Evolutionary conservation across 805 yeast genomes (phyloP).

Genomic region (Pichia membranifaciens): DNA sequence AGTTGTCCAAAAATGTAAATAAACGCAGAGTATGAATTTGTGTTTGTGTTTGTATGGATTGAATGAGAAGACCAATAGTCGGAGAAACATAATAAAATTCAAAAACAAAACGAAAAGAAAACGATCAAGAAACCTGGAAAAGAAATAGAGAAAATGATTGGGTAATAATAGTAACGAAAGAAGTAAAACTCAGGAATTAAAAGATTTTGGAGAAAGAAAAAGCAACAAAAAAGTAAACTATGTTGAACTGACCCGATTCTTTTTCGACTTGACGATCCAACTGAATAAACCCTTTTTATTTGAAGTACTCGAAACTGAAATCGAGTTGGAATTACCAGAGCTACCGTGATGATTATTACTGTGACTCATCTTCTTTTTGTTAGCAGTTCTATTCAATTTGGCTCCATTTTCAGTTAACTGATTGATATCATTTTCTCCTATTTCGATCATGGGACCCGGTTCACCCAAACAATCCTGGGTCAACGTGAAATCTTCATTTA

Average conservation of each 20-base stretch:
- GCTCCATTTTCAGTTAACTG: background rate
- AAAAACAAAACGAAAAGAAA: background rate
- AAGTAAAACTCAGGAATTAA: background rate
- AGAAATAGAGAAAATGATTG: background rate
- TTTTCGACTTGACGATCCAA: conserved; percentile 12
- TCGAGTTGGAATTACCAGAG: background rate
- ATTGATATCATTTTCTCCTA: conserved; percentile 8
- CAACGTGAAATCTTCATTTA: conserved; percentile 25
- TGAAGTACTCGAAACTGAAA: background rate
- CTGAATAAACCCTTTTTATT: conserved; percentile 9
- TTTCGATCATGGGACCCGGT: conserved; percentile 32
- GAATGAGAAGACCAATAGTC: background rate
- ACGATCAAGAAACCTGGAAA: background rate
- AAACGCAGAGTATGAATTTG: too few species aligned
- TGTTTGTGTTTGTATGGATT: background rate
- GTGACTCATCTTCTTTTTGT: background rate
- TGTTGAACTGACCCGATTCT: background rate
- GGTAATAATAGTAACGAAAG: too few species aligned
- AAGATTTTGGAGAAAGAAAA: background rate
- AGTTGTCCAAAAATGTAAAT: too few species aligned
- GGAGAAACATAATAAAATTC: background rate
- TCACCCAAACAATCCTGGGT: conserved; percentile 28
- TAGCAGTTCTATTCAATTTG: background rate
- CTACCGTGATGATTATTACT: background rate
- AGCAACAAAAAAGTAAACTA: background rate